Percentiles rank a stretch among this genome's conserved stretches.
Conservation (phyloP, 2,329 filamentous ascomycete species). For the Bipolaris gigantea region DNA sequence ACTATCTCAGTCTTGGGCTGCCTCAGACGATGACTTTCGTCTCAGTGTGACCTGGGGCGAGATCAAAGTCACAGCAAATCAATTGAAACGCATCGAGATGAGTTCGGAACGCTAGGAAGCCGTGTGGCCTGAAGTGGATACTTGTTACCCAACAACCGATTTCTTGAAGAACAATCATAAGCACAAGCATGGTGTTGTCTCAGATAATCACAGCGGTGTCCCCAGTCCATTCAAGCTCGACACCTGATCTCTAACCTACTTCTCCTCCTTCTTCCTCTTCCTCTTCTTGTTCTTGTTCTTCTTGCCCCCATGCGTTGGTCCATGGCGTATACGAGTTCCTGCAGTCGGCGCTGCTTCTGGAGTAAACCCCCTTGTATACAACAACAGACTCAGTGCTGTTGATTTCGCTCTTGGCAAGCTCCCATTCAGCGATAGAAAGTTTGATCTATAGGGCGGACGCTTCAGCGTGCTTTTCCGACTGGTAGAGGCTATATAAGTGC, state of each 20-base stretch:
- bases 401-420: conserved; percentile 61
- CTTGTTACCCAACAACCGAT: not conserved
- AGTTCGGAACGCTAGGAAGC: too few species aligned
- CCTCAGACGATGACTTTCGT: too few species aligned
- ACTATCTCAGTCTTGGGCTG: too few species aligned
- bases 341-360: conserved; percentile 55
- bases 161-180: not conserved
- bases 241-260: conserved; percentile 48
- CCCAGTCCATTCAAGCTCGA: conserved; percentile 38
- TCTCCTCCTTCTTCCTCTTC: conserved; percentile 43
- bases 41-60: too few species aligned
- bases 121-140: too few species aligned
- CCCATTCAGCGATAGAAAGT: conserved; percentile 58
- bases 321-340: conserved; percentile 59
- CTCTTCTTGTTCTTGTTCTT: conserved; percentile 25
- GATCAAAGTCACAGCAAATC: too few species aligned
- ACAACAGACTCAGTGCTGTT: conserved; percentile 65
- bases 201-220: conserved; percentile 20
- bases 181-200: not conserved
- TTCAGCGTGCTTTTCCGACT: conserved; percentile 51
- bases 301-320: conserved; percentile 49
- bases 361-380: conserved; percentile 57
- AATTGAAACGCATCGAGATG: too few species aligned
- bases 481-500: conserved; percentile 52
- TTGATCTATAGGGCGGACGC: conserved; percentile 55